Evolutionary conservation across 257 asterid species (phyloP), one percentile per base, ranked within the genome.

Genomic region (Osmanthus fragrans): DNA sequence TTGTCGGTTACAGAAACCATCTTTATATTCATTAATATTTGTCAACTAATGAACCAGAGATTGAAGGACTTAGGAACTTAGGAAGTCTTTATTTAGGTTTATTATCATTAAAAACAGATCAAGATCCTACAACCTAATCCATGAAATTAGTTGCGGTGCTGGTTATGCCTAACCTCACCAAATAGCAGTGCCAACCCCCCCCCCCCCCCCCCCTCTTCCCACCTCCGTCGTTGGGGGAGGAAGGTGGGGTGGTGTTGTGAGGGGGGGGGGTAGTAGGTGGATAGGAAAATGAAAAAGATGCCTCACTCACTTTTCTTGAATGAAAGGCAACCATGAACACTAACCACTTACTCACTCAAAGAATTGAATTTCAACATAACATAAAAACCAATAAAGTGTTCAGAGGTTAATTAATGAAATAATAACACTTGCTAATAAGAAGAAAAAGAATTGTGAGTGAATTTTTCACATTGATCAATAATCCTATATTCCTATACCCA

Each of bases 261-360:
- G 7, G 45, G 0, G 13, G 11, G 45, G 1, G 25, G 4, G 29
- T 7, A n/a, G 10, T n/a, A 32, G 67, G 40, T 39, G 71, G 37
- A 49, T 37, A 30, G 37, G 13, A 71, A 74, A 71, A 25, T 25
- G 64, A 76, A 21, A 58, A 58, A n/a, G 67, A 58, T 58, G 86
- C 84, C 84, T 88, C 80, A 81, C 94, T 40, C 47, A 40, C 47
- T 85, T 91, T 93, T 88, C 91, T 92, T 93, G 92, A 87, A 86
- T 85, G 90, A 80, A 88, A 83, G 67, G 90, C 89, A 89, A 91
- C 85, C 86, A 71, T 77, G 90, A 85, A 89, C 77, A 83, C 88
- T 89, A 83, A 83, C 96, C 91, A 84, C 91, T 87, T 80, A 65
- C 85, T 81, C 89, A 82, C 15, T 40, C 47, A 40, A 85, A 81